Percentiles rank a stretch among this genome's conserved stretches.
phyloP scores from a whole-genome alignment of 2,329 filamentous ascomycete species.

The Fusarium longipes region DNA sequence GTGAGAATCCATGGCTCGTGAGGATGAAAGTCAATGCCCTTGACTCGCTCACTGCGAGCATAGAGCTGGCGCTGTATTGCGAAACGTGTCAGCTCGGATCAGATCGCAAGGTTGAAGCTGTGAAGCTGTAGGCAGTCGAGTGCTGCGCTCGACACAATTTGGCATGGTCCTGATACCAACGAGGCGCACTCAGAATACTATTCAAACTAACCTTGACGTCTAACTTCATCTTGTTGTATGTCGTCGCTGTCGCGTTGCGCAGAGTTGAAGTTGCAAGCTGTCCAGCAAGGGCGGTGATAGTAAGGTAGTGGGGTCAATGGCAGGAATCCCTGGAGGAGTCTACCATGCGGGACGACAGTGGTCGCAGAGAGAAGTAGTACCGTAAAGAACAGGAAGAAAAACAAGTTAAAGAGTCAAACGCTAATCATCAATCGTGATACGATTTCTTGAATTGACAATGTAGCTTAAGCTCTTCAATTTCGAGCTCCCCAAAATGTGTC shows the following conservation, averaged over 20 bases:
- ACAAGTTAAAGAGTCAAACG: slow-evolving; percentile 9
- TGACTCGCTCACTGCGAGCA: slow-evolving; percentile 93
- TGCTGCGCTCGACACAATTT: not conserved
- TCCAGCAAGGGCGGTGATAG: slow-evolving; percentile 47
- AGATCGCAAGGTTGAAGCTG: slow-evolving; percentile 28
- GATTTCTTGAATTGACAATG: slow-evolving; percentile 26
- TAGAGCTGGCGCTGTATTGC: slow-evolving; percentile 58
- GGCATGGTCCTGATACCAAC: not conserved
- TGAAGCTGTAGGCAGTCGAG: not conserved
- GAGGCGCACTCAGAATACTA: not conserved
- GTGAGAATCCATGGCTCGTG: slow-evolving; percentile 97
- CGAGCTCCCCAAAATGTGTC: slow-evolving; percentile 49
- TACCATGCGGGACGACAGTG: slow-evolving; percentile 42
- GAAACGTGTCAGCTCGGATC: slow-evolving; percentile 44
- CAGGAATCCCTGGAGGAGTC: slow-evolving; percentile 42
- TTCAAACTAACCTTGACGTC: slow-evolving; percentile 55
- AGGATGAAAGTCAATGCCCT: slow-evolving; percentile 96
- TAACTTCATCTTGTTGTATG: slow-evolving; percentile 54
- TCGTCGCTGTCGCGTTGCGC: slow-evolving; percentile 41
- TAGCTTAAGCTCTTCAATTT: slow-evolving; percentile 39
- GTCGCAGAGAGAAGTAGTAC: slow-evolving; percentile 3
- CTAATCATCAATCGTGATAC: slow-evolving; percentile 40
- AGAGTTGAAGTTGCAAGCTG: slow-evolving; percentile 47
- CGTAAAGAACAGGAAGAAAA: not conserved
- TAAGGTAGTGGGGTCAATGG: slow-evolving; percentile 45